Evolutionary conservation across 495 filamentous ascomycete species (phyloP), one percentile per base, ranked within the genome.

Genomic region (Trichoderma gamsii): DNA sequence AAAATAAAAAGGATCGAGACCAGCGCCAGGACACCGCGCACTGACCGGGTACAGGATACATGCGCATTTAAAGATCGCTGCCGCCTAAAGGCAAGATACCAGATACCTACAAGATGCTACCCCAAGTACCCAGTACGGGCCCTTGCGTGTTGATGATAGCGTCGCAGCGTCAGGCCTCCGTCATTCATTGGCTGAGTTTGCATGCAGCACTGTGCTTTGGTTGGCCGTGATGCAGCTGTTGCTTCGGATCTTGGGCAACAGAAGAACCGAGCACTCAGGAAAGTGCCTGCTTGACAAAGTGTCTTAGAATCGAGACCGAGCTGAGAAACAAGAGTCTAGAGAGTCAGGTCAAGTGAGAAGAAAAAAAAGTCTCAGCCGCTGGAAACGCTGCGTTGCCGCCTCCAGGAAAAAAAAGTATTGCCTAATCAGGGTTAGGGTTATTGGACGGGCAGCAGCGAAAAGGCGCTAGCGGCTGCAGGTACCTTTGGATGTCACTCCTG

Each of bases 391-490:
- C 35, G 8, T 0, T 38, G 35, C 35, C 35, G 29, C 4, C 29
- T 29, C 35, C 0, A 9, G 35, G 7, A 38, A 7, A 38, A 38
- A 7, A 11, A 23, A 52, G n/a, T 52, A 52, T 21, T 52, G 4
- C 49, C 49, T 23, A 23, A 52, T 52, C 18, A 11, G 49, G 49
- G 49, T 52, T 52, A 52, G 49, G 49, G 49, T 52, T 52, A 52
- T 52, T n/a, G 49, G 49, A 21, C 35, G 49, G 21, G 49, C 49
- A 8, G n/a, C 49, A 52, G 49, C 49, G 21, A 51, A 52, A 11
- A 46, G n/a, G 49, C 21, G 49, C 49, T 21, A 11, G n/a, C 21
- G 49, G 1, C n/a, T 21, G 44, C 11, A 49, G 12, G n/a, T 38
- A 38, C 35, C 35, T 38, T 38, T 38, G 44, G 13, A 49, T 18